Evolutionary conservation across 352 stramenopile species (phyloP).

Genomic region (Globisporangium iwayamae): DNA sequence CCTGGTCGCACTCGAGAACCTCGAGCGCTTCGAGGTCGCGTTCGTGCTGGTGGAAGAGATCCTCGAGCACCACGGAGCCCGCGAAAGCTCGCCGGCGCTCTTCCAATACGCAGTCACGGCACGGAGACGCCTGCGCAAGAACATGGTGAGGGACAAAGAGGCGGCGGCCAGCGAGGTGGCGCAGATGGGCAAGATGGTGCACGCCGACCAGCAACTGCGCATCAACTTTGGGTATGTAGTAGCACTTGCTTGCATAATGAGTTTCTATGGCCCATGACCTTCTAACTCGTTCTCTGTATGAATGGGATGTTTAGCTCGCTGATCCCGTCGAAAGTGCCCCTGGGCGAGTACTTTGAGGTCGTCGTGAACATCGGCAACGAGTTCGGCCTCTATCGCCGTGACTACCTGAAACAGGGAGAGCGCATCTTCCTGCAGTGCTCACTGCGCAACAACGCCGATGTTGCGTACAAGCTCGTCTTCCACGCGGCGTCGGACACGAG

Average conservation of each 20-base stretch:
- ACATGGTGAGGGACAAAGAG: conserved; percentile 42
- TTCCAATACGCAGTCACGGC: conserved; percentile 60
- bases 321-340: conserved; percentile 46
- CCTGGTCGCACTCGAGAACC: conserved; percentile 65
- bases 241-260: not conserved
- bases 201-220: conserved; percentile 71
- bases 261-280: not conserved
- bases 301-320: conserved; percentile 32
- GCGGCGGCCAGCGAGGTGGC: conserved; percentile 46
- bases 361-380: conserved; percentile 79
- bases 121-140: conserved; percentile 49
- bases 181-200: conserved; percentile 72
- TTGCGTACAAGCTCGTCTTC: conserved; percentile 29
- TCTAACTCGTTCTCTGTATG: conserved; percentile 11
- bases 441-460: conserved; percentile 33
- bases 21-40: conserved; percentile 73
- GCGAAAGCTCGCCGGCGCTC: conserved; percentile 19
- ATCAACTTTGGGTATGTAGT: conserved; percentile 69
- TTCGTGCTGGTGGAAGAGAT: conserved; percentile 41
- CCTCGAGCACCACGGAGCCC: conserved; percentile 23
- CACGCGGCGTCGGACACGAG: conserved; percentile 7
- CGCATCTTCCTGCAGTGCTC: conserved; percentile 45
- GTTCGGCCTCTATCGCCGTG: conserved; percentile 73
- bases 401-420: conserved; percentile 39
- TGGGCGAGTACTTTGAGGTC: conserved; percentile 58